A percentile compares a stretch with the other conserved stretches of the same genome.
Conservation (phyloP, 2,329 filamentous ascomycete species). For the Colletotrichum ledebouriae region DNA sequence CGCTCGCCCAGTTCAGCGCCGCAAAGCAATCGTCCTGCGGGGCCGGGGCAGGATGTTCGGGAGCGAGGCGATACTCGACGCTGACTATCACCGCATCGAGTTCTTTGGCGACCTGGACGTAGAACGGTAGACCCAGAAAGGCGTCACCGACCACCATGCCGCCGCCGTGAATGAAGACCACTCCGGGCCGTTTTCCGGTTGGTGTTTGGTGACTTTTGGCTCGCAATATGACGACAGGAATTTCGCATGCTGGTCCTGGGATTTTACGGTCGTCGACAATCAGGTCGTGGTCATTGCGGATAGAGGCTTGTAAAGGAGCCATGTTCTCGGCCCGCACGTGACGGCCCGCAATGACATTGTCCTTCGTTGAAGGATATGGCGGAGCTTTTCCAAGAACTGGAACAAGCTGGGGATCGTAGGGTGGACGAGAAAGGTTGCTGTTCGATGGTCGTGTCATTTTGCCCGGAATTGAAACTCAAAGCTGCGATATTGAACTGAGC, state of each 20-base stretch:
- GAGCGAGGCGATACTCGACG: conserved; percentile 62
- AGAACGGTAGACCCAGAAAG: conserved; percentile 24
- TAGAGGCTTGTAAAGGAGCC: conserved; percentile 26
- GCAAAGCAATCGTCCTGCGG: conserved; percentile 48
- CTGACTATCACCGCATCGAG: conserved; percentile 52
- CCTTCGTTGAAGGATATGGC: conserved; percentile 10
- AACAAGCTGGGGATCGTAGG: conserved; percentile 28
- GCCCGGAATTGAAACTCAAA: not conserved
- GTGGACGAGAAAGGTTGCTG: conserved; percentile 16
- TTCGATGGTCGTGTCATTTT: conserved; percentile 8
- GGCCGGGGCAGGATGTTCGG: conserved; percentile 52
- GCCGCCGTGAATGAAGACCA: conserved; percentile 34
- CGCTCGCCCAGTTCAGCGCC: conserved; percentile 52
- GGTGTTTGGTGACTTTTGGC: conserved; percentile 7
- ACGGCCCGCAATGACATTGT: conserved; percentile 15
- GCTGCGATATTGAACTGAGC: no score
- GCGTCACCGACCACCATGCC: conserved; percentile 35
- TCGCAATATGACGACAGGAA: conserved; percentile 27
- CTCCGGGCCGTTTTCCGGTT: conserved; percentile 6
- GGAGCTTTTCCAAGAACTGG: not conserved
- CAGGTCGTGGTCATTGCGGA: conserved; percentile 23
- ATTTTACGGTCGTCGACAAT: conserved; percentile 26
- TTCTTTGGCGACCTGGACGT: conserved; percentile 20
- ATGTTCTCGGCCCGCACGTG: conserved; percentile 9
- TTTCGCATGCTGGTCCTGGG: conserved; percentile 16